Conservation (phyloP, 441 rosid species). For the Dalechampia spathulata region DNA sequence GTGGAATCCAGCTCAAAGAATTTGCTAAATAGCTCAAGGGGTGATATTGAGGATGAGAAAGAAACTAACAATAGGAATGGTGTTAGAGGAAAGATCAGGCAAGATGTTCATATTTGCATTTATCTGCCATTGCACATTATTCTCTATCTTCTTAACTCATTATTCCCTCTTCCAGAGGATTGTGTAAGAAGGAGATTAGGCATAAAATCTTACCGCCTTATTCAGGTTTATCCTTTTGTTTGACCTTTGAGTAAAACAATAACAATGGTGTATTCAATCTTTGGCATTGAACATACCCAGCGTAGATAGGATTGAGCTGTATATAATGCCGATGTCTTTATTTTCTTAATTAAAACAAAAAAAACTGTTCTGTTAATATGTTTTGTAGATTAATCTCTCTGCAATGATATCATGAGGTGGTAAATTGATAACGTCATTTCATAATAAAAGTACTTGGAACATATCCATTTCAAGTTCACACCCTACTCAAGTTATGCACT, state of each 20-base stretch:
- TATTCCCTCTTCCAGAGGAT: no score
- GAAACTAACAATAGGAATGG: constrained; percentile 51
- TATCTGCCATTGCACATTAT: no score
- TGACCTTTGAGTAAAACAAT: no score
- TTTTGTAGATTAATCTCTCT: background rate
- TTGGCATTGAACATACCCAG: no score
- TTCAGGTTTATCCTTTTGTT: no score
- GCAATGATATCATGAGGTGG: background rate
- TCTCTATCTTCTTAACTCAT: no score
- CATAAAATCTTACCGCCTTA: no score
- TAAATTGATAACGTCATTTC: background rate
- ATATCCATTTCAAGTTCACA: background rate
- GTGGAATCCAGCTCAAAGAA: constrained; percentile 36
- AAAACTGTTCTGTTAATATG: background rate
- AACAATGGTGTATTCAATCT: no score
- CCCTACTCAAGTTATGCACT: background rate
- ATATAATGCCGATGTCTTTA: no score
- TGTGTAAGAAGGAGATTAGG: no score
- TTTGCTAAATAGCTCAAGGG: constrained; percentile 32
- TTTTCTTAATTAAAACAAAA: background rate
- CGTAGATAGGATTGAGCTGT: no score
- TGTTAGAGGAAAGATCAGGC: constrained; percentile 63
- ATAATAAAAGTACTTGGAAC: background rate
- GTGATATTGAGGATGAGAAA: constrained; percentile 35
- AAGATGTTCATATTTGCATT: constrained; percentile 8